Base-by-base conservation (phyloP, 306 rosid species). In the Quercus variabilis region DNA sequence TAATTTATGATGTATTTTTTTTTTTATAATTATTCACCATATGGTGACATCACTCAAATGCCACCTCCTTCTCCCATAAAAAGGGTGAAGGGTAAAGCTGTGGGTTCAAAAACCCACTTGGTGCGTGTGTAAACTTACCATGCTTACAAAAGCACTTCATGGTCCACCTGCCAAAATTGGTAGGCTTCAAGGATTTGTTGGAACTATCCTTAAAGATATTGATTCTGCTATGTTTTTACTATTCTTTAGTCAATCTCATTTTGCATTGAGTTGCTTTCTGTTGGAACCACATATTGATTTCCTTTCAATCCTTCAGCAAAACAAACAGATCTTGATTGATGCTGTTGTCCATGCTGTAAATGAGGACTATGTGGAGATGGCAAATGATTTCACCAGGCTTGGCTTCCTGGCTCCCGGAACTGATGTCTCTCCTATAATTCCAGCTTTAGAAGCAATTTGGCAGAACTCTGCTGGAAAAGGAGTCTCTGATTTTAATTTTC, bases 291-390 rank as follows among this genome's bases (percentile, higher is more conserved):
- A 41, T 76, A 35, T 59, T 83, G 57, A 75, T 81, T 63, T 74
- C 69, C 54, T 69, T 79, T 71, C 79, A 73, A 76, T 87, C 78
- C 81, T 86, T 76, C 97, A 95, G 99, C 98, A 83, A 91, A 93
- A 93, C 80, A 95, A 92, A 76, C 99, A 95, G 85, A 95, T 92
- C 81, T 83, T 95, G 80, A 95, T 90, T 28, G 99, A 95, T 89
- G 99, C 99, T 71, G 99, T 95, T 51, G 99, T 95, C 74, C 99
- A 95, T 56, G 99, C 99, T 79, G 99, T 93, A 77, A 95, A 95
- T 68, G 99, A 95, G 87, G 99, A 95, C 86, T 95, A 95, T 78
- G 89, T 87, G 71, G 99, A 95, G 86, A 95, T 95, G 99, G 99
- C 99, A 71, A 88, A 93, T 83, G 99, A 95, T 82, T 95, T 95